These are phyloP conservation scores for Phoma sp. DNA, from an alignment of 2,329 filamentous ascomycete genomes.

Conservation along the genomic window DNA sequence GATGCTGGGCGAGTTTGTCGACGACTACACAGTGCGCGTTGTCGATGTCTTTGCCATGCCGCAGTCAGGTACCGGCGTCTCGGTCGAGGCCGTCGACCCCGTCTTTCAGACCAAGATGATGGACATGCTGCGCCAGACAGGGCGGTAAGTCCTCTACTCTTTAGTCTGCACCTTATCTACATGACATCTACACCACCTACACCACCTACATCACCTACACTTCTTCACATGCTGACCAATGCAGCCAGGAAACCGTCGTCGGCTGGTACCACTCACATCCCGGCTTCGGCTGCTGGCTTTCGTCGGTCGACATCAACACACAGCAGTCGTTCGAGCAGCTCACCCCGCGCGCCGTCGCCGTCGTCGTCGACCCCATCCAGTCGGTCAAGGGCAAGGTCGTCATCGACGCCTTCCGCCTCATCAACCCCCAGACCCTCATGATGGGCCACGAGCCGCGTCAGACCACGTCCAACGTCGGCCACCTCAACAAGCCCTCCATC, in stretches of 20 bases:
- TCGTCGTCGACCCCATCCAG: conserved; percentile 98
- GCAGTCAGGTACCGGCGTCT: conserved; percentile 96
- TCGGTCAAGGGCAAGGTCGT: conserved; percentile 99
- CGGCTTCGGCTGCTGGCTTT: conserved; percentile 98
- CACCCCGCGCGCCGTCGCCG: conserved; percentile 92
- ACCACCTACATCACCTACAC: background rate
- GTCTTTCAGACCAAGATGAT: conserved; percentile 99
- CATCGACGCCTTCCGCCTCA: conserved; percentile 97
- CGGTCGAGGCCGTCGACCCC: conserved; percentile 96
- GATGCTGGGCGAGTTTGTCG: conserved; percentile 98
- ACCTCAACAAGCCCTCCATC: conserved; percentile 99
- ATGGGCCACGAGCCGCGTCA: conserved; percentile 97
- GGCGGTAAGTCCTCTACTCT: conserved; percentile 67
- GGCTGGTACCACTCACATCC: conserved; percentile 99
- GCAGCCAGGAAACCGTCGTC: conserved; percentile 91
- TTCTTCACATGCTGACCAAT: conserved; percentile 24
- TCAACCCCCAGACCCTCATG: conserved; percentile 97
- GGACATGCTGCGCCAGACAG: conserved; percentile 98
- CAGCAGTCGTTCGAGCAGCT: conserved; percentile 99
- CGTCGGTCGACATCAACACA: conserved; percentile 98
- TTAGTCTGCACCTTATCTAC: too few species aligned
- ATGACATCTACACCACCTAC: background rate
- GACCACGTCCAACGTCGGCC: conserved; percentile 95
- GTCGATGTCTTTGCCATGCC: conserved; percentile 99
- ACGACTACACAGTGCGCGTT: conserved; percentile 97